Evolutionary conservation across 2,329 filamentous ascomycete genomes (phyloP), one percentile per base, ranked within the genome.

Genomic region (Curvularia hawaiiensis): DNA sequence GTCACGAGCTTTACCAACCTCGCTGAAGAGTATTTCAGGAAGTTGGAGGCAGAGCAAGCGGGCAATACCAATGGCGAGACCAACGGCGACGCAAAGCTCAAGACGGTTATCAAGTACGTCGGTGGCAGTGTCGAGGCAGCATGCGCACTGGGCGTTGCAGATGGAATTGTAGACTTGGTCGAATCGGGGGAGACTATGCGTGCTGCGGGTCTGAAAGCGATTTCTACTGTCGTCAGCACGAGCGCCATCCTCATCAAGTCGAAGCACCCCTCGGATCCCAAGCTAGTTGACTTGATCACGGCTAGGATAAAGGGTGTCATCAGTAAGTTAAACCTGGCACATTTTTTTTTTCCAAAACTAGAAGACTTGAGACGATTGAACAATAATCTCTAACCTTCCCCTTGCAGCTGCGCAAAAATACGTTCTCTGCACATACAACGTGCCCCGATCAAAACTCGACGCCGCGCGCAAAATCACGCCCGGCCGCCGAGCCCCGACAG

Each of bases 111-210:
- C 70, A 91, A 97, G 71, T 96, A 95, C 78, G 85, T 98, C 59
- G 95, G 94, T 64, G 95, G 95, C 16, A 98, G 94, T 82, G 95
- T 99, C 33, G 95, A 99, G 80, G 94, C 95, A 50, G 94, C 95
- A 39, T 99, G 95, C 75, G 94, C 95, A 20, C 82, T 99, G 53
- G 95, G 95, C 52, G 93, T 98, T 28, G 95, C 95, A 43, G 94
- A 98, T 75, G 95, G 94, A 50, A 97, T 99, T 75, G 92, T 99
- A 46, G 95, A 99, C 80, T 87, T 99, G 56, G 95, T 99, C 73
- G 94, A 99, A 82, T 98, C 95, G 20, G 95, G 95, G 55, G 94
- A 98, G 79, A 99, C 95, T 0, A 99, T 99, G 95, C 90, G 91
- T 72, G 95, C 94, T 20, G 94, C 94, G 43, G 95, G 95, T 24